These are phyloP conservation scores for Dalechampia spathulata DNA, from an alignment of 441 rosid species.

Conservation along the genomic window DNA sequence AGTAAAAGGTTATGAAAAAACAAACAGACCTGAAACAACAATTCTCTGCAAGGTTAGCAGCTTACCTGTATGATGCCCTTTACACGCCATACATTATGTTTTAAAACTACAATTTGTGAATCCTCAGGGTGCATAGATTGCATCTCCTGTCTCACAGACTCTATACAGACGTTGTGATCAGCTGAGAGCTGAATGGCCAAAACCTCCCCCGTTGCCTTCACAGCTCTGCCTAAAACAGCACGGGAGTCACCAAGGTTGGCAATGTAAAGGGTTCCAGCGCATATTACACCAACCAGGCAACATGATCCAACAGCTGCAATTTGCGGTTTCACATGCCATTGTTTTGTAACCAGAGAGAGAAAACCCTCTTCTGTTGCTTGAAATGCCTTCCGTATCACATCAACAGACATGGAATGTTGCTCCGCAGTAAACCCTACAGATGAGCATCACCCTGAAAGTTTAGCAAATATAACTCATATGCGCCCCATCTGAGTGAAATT, in stretches of 20 bases:
- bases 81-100: slow-evolving; percentile 93
- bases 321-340: slow-evolving; percentile 74
- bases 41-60: slow-evolving; percentile 8
- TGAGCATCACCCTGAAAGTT: slow-evolving; percentile 1
- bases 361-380: slow-evolving; percentile 97
- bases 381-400: slow-evolving; percentile 73
- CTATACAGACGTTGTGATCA: slow-evolving; percentile 81
- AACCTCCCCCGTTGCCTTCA: slow-evolving; percentile 78
- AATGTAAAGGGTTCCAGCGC: slow-evolving; percentile 69
- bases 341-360: slow-evolving; percentile 60
- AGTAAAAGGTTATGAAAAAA: not conserved
- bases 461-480: too few species aligned
- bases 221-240: slow-evolving; percentile 81
- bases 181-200: slow-evolving; percentile 74
- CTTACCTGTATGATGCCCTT: slow-evolving; percentile 94
- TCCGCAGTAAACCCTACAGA: slow-evolving; percentile 77
- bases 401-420: slow-evolving; percentile 73
- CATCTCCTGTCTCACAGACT: slow-evolving; percentile 84
- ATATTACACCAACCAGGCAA: slow-evolving; percentile 77
- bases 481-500: too few species aligned
- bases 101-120: slow-evolving; percentile 69
- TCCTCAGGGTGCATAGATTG: slow-evolving; percentile 82
- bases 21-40: not conserved
- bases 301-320: slow-evolving; percentile 97
- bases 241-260: slow-evolving; percentile 95